Evolutionary conservation across 2,329 filamentous ascomycete species (phyloP).

Genomic region (Rhynchosporium agropyri): DNA sequence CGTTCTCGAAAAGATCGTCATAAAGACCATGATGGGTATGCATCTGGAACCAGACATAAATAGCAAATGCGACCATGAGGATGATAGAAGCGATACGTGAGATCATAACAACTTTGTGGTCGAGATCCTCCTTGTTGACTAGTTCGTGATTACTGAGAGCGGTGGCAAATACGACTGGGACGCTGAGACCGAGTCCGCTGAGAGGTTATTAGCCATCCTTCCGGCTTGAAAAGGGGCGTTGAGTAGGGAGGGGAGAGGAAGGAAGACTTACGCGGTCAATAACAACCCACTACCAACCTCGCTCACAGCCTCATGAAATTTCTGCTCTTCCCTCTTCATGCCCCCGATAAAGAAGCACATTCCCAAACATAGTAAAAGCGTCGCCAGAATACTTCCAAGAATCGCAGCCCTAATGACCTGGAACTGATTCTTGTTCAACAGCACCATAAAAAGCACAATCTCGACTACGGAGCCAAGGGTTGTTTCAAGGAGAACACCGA

Average conservation of each 20-base stretch:
- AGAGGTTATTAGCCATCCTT: background rate
- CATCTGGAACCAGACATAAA: conserved; percentile 74
- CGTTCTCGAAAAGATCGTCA: conserved; percentile 70
- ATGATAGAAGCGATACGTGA: conserved; percentile 73
- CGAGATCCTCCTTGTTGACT: conserved; percentile 46
- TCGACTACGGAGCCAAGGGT: conserved; percentile 76
- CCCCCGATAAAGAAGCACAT: conserved; percentile 80
- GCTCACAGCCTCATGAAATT: conserved; percentile 74
- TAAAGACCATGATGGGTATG: conserved; percentile 77
- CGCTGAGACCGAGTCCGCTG: conserved; percentile 53
- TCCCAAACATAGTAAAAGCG: conserved; percentile 78
- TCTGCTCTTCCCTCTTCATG: conserved; percentile 65
- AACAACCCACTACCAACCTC: conserved; percentile 79
- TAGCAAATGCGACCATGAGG: conserved; percentile 67
- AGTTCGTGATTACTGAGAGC: conserved; percentile 45
- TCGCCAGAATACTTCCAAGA: conserved; percentile 80
- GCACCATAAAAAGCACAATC: conserved; percentile 79
- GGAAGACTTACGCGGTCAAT: conserved; percentile 74
- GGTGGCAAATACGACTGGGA: conserved; percentile 52
- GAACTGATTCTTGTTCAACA: conserved; percentile 60
- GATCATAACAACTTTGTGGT: conserved; percentile 60
- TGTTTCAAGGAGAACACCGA: conserved; percentile 64
- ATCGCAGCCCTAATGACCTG: conserved; percentile 81
- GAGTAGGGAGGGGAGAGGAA: too few relatives aligned
- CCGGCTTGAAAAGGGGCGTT: too few relatives aligned